Evolutionary conservation across 2,329 filamentous ascomycete species (phyloP), one percentile per base, ranked within the genome.

Genomic region (Ophiostoma sp.): DNA sequence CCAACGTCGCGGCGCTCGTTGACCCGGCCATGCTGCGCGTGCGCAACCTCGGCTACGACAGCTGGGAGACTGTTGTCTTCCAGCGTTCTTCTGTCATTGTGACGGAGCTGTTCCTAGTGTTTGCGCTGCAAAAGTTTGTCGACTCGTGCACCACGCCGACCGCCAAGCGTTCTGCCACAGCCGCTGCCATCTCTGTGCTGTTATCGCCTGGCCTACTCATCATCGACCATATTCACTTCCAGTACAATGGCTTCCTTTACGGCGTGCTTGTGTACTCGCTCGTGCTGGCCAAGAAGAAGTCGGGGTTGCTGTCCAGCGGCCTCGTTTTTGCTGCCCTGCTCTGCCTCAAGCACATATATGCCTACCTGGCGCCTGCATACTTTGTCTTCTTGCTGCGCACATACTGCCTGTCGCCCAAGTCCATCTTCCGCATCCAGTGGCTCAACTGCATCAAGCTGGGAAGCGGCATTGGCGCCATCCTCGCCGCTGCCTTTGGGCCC

Each of bases 181-280:
- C 91, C 33, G 92, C 91, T 66, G 93, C 94, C 33, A 84, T 98
- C 70, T 97, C 94, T 0, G 89, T 99, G 71, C 83, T 98, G 3
- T 86, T 98, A 15, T 98, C 94, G 0, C 95, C 95, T 0, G 95
- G 94, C 1, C 86, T 99, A 48, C 84, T 99, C 72, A 96, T 99
- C 78, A 98, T 99, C 79, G 95, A 99, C 77, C 95, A 99, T 79
- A 94, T 97, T 74, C 94, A 97, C 79, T 67, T 99, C 79, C 95
- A 99, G 83, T 99, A 99, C 83, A 99, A 99, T 82, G 94, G 95
- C 57, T 93, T 94, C 80, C 88, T 99, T 80, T 99, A 98, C 78
- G 95, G 95, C 52, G 83, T 98, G 62, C 83, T 99, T 68, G 86
- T 98, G 52, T 84, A 94, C 69, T 98, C 95, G 2, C 85, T 99